Conservation (phyloP, 176 grass and related monocot species). For the Bromus sterilis region DNA sequence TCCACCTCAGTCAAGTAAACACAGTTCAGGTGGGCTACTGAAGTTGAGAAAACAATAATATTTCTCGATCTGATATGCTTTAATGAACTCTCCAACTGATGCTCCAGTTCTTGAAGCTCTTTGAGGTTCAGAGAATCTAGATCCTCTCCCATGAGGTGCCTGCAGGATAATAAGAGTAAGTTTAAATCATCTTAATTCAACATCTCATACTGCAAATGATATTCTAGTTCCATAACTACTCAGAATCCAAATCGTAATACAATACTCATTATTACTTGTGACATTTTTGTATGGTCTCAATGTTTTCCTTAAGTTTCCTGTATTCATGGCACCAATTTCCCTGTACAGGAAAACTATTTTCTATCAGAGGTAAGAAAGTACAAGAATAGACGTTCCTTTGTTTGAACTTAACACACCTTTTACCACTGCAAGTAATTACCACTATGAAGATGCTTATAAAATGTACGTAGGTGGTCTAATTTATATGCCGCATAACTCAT, state of each 20-base stretch:
- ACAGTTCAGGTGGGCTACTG: not conserved
- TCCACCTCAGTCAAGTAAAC: not conserved
- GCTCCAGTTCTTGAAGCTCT: constrained; percentile 77
- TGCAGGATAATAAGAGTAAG: constrained; percentile 20
- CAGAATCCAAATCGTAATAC: not conserved
- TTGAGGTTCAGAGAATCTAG: constrained; percentile 55
- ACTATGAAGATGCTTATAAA: not conserved
- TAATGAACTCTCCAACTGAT: constrained; percentile 66
- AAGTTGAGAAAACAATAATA: constrained; percentile 27
- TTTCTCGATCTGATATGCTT: constrained; percentile 80
- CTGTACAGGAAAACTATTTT: constrained; percentile 22
- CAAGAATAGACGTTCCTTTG: not conserved
- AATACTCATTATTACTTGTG: constrained; percentile 60
- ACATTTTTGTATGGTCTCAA: constrained; percentile 69
- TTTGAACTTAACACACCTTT: not conserved
- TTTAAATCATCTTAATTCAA: not conserved
- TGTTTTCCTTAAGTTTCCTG: constrained; percentile 60
- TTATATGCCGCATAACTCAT: not conserved
- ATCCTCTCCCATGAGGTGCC: constrained; percentile 73
- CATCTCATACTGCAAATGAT: not conserved
- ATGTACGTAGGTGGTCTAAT: not conserved
- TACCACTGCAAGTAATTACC: not conserved
- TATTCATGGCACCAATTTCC: constrained; percentile 77
- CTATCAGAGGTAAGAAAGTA: constrained; percentile 1
- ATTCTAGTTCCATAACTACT: not conserved